phyloP scores from a whole-genome alignment of 2,329 filamentous ascomycete species.

The Beauveria australis region DNA sequence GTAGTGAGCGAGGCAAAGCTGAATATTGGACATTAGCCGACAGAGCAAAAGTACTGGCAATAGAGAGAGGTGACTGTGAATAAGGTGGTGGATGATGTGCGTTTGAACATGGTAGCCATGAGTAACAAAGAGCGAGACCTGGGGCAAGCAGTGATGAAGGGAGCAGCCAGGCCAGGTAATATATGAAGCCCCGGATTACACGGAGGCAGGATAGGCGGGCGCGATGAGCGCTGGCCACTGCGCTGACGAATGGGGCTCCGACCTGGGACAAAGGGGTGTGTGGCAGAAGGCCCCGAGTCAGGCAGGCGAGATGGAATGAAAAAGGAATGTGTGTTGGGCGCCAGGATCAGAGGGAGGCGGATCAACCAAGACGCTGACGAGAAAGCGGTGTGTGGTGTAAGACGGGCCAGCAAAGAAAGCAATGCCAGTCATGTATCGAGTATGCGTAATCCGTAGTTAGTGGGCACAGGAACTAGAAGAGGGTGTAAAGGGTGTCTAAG shows the following conservation, averaged over 20 bases:
- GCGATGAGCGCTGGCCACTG: not conserved
- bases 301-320: constrained; percentile 3
- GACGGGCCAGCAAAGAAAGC: not conserved
- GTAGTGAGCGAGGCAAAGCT: constrained; percentile 63
- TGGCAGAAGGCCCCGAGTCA: constrained; percentile 4
- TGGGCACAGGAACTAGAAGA: not conserved
- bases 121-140: not conserved
- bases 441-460: no score
- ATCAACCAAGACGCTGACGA: constrained; percentile 6
- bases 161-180: not conserved
- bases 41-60: not conserved
- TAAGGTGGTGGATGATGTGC: constrained; percentile 6
- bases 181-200: constrained; percentile 7
- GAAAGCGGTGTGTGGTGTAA: constrained; percentile 7
- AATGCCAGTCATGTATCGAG: not conserved
- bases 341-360: constrained; percentile 1
- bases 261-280: constrained; percentile 3
- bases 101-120: constrained; percentile 2
- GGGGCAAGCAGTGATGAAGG: not conserved
- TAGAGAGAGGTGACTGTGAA: not conserved
- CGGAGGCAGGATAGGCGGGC: not conserved
- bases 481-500: constrained; percentile 3
- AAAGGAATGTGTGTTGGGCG: constrained; percentile 6
- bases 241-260: constrained; percentile 1
- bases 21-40: constrained; percentile 30